Conservation (phyloP, 2,329 filamentous ascomycete species). For the Fusarium sp. region DNA sequence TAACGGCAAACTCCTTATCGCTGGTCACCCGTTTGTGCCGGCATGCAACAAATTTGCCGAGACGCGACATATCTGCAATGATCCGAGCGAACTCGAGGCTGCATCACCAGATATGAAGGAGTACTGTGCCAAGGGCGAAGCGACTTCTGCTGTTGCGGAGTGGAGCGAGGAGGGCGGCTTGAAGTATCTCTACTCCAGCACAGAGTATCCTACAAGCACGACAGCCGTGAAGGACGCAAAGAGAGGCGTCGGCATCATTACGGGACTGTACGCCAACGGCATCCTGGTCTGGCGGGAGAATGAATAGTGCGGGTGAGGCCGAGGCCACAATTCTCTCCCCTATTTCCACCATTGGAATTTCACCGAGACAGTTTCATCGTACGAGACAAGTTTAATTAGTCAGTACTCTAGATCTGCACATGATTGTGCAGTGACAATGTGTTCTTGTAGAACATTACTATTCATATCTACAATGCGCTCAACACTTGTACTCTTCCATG, state of each 20-base stretch:
- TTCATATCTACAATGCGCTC: too few relatives aligned
- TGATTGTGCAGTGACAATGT: neutral
- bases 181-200: slow-evolving; percentile 49
- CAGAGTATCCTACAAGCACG: slow-evolving; percentile 49
- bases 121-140: slow-evolving; percentile 1
- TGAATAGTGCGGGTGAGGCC: neutral
- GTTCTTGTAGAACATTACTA: neutral
- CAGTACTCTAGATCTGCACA: neutral
- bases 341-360: neutral
- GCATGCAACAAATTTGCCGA: slow-evolving; percentile 47
- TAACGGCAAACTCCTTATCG: slow-evolving; percentile 50
- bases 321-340: neutral
- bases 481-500: neutral
- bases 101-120: slow-evolving; percentile 16
- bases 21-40: slow-evolving; percentile 54
- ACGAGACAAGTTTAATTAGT: neutral
- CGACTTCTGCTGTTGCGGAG: slow-evolving; percentile 48
- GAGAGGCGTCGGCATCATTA: slow-evolving; percentile 49
- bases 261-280: slow-evolving; percentile 54
- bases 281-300: slow-evolving; percentile 44
- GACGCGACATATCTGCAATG: slow-evolving; percentile 51
- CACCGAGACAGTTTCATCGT: neutral
- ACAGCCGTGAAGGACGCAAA: slow-evolving; percentile 48
- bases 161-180: slow-evolving; percentile 51
- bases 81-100: slow-evolving; percentile 40